Evolutionary conservation across 129 eudicot genomes (phyloP).

Genomic region (Centella asiatica): DNA sequence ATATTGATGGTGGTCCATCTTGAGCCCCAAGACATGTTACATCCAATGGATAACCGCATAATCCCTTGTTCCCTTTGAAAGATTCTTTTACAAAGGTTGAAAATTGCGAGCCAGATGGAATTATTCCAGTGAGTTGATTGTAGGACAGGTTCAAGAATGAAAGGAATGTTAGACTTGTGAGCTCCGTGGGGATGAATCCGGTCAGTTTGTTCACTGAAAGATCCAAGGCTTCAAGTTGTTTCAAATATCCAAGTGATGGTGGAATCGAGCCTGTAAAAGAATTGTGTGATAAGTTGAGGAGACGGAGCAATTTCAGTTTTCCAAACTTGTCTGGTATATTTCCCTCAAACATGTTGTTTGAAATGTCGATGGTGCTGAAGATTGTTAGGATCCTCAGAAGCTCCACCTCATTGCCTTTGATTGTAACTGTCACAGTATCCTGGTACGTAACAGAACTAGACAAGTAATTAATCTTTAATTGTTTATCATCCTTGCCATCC

Average conservation of each 20-base stretch:
- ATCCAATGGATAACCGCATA: constrained; percentile 7
- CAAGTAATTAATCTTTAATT: constrained; percentile 15
- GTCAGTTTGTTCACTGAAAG: constrained; percentile 19
- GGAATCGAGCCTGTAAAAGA: constrained; percentile 20
- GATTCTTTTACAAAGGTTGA: constrained; percentile 1
- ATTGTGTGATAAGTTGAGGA: constrained; percentile 33
- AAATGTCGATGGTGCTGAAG: constrained; percentile 24
- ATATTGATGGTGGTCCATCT: neutral
- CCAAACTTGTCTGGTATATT: constrained; percentile 23
- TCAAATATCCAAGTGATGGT: constrained; percentile 15
- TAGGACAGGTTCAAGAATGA: constrained; percentile 22
- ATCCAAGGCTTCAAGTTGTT: constrained; percentile 26
- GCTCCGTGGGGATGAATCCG: constrained; percentile 15
- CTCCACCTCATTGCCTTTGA: constrained; percentile 45
- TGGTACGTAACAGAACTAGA: constrained; percentile 30
- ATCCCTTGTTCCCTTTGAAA: constrained; percentile 14
- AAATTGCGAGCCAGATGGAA: constrained; percentile 12
- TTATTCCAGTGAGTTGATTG: constrained; percentile 20
- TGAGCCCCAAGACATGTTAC: neutral
- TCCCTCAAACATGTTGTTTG: constrained; percentile 30
- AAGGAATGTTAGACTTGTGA: constrained; percentile 18
- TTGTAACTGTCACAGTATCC: constrained; percentile 40
- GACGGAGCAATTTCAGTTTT: constrained; percentile 14
- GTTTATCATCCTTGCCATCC: constrained; percentile 10
- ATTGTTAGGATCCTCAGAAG: constrained; percentile 43